Percentiles rank a stretch among this genome's conserved stretches.
These are phyloP conservation scores for Nemania sp. DNA, from an alignment of 2,329 filamentous ascomycete genomes.

Conservation along the genomic window DNA sequence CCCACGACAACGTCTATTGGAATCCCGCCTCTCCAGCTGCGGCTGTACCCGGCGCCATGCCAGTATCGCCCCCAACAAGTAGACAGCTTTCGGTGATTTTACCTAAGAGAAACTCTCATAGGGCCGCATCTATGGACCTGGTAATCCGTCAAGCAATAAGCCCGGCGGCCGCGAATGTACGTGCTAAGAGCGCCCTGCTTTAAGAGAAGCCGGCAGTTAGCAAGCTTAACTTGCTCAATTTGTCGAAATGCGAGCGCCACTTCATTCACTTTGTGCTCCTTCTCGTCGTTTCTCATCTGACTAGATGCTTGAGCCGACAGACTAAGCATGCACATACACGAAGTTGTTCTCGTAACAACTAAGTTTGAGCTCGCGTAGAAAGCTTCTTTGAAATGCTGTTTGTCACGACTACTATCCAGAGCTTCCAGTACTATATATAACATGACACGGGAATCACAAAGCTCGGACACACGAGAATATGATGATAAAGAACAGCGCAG, in stretches of 20 bases:
- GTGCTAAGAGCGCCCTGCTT: not conserved
- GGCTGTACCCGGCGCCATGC: not conserved
- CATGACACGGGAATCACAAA: too few relatives aligned
- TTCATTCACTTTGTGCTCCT: too few relatives aligned
- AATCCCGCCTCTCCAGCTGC: not conserved
- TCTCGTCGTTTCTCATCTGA: too few relatives aligned
- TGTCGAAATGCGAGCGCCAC: too few relatives aligned
- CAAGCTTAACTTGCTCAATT: constrained; percentile 4
- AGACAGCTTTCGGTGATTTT: constrained; percentile 9
- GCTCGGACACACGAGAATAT: too few relatives aligned
- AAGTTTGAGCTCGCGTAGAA: not conserved
- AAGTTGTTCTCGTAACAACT: not conserved
- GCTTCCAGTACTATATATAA: not conserved
- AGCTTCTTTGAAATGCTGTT: not conserved
- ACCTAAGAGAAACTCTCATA: constrained; percentile 19
- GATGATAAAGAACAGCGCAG: too few relatives aligned
- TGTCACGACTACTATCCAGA: not conserved
- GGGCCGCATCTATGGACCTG: constrained; percentile 4
- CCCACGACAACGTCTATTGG: not conserved
- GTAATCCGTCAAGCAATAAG: not conserved
- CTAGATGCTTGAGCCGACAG: not conserved
- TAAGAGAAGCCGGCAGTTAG: constrained; percentile 7
- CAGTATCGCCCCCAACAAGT: not conserved
- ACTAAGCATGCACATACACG: not conserved
- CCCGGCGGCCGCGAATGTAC: not conserved